Evolutionary conservation across 345 rosid genomes (phyloP).

Genomic region (Reutealis trisperma): DNA sequence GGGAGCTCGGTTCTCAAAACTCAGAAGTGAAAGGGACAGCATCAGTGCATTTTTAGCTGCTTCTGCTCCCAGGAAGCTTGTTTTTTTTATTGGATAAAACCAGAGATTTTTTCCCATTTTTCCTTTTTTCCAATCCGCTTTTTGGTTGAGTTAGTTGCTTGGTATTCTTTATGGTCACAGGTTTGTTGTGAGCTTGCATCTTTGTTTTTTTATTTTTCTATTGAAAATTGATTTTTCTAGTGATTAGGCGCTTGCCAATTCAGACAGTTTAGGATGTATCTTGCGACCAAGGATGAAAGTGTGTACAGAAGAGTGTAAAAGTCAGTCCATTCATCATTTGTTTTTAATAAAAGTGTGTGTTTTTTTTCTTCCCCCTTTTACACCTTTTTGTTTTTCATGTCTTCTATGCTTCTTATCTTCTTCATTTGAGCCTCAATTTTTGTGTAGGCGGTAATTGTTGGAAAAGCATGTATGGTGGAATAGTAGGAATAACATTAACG

Average conservation of each 20-base stretch:
- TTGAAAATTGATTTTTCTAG: slow-evolving; percentile 26
- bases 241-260: slow-evolving; percentile 37
- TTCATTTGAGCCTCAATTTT: too few species aligned
- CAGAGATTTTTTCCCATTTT: neutral
- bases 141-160: slow-evolving; percentile 43
- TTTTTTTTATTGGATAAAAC: slow-evolving; percentile 28
- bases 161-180: slow-evolving; percentile 48
- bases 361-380: neutral
- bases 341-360: slow-evolving; percentile 48
- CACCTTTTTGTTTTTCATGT: too few species aligned
- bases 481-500: too few species aligned
- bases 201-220: slow-evolving; percentile 26
- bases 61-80: slow-evolving; percentile 72
- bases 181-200: slow-evolving; percentile 59
- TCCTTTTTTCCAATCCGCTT: slow-evolving; percentile 16
- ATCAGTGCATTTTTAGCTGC: slow-evolving; percentile 88
- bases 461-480: too few species aligned
- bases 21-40: slow-evolving; percentile 64
- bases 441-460: too few species aligned
- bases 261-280: slow-evolving; percentile 46
- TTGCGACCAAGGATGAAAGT: slow-evolving; percentile 44
- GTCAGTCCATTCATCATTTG: slow-evolving; percentile 35
- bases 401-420: too few species aligned
- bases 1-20: slow-evolving; percentile 32
- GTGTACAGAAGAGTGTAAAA: slow-evolving; percentile 60